Conservation (phyloP, 108 stramenopile species). For the Stephanodiscus triporus region DNA sequence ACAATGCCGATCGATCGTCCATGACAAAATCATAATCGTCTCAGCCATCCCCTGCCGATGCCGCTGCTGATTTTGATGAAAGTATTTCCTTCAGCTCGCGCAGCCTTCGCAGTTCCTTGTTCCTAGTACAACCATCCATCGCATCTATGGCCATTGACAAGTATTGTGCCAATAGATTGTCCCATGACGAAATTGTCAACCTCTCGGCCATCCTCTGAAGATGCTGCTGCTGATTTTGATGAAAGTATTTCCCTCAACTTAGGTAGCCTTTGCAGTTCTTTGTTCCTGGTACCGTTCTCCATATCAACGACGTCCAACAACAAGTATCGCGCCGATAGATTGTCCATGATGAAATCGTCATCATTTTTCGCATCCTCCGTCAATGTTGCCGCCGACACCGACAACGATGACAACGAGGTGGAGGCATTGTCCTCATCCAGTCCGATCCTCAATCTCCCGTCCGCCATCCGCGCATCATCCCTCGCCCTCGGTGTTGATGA, state of each 20-base stretch:
- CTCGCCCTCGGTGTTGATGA: background rate
- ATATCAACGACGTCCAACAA: background rate
- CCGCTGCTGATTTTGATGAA: background rate
- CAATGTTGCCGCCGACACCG: background rate
- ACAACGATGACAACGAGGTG: too few relatives aligned
- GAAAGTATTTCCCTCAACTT: background rate
- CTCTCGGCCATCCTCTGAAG: too few relatives aligned
- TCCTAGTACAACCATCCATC: background rate
- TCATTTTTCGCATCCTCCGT: too few relatives aligned
- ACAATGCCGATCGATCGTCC: constrained; percentile 1
- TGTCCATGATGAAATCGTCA: background rate
- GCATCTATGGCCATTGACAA: background rate
- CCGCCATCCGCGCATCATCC: too few relatives aligned
- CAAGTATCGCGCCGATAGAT: background rate
- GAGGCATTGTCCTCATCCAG: background rate
- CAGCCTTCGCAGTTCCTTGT: background rate
- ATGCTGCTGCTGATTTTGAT: background rate
- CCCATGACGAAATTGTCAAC: background rate
- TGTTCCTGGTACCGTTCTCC: background rate
- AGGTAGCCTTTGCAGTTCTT: background rate
- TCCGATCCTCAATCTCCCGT: too few relatives aligned
- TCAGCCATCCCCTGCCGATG: background rate
- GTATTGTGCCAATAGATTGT: background rate
- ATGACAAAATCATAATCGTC: background rate
- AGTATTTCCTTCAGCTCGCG: background rate